Evolutionary conservation across 176 grass and related monocot species (phyloP), one percentile per base, ranked within the genome.

Genomic region (Carex parvula): DNA sequence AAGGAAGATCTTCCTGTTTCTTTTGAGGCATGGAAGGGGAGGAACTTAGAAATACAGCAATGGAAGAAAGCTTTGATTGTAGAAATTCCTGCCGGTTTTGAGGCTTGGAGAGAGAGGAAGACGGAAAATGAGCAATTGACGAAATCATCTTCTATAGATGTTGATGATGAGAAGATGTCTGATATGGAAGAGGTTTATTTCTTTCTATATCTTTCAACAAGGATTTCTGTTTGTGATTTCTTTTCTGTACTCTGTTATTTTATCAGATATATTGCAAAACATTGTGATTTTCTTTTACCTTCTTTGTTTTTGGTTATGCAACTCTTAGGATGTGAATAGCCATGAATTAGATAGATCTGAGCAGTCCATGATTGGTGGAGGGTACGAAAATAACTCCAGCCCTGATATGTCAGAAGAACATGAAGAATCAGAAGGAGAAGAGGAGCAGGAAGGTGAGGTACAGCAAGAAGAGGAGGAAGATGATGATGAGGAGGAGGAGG

Each of bases 111-210:
- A 60, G 80, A 80, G 41, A 84, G 63, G n/a, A 86, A 48, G 53
- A 56, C 77, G 37, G 48, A 35, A 60, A 86, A 59, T 53, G 84
- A 64, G 54, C 44, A 84, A 79, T 62, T 53, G 16, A 86, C 16
- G 33, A 86, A 84, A 79, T 72, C 80, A 18, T 79, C 85, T n/a
- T 60, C 55, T 54, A 20, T 16, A 18, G 88, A 90, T 79, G 83
- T 84, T 60, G 57, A 46, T 41, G 88, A 84, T 62, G 85, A 83
- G 58, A 61, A 44, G 12, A 79, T 69, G 21, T 83, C 54, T 41
- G 26, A 62, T 68, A 42, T 60, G 21, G 61, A 84, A 59, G 67
- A 90, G 88, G 88, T 90, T 61, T 79, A 15, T 39, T 82, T 84
- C 48, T 20, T 22, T 79, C 48, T 83, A n/a, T 2, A 62, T 44